phyloP scores from a whole-genome alignment of 2,329 filamentous ascomycete species.

The Pseudogymnoascus sp. region DNA sequence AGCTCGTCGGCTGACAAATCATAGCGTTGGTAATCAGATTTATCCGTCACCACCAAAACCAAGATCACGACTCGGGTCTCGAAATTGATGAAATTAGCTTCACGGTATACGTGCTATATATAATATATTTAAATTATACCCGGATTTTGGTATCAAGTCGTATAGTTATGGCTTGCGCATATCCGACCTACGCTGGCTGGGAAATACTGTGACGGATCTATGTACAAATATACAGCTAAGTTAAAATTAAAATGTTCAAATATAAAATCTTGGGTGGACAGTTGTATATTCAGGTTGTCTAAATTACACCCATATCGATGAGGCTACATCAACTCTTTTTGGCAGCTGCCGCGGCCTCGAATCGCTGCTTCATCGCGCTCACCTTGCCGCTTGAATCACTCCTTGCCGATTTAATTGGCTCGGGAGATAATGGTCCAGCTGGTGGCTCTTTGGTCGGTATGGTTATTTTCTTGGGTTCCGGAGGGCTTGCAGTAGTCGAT shows the following conservation, averaged over 20 bases:
- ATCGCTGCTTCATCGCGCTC: constrained; percentile 3
- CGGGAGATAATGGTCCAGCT: background rate
- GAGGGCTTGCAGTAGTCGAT: background rate
- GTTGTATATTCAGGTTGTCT: background rate
- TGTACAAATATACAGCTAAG: background rate
- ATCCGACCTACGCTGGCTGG: background rate
- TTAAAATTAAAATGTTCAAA: background rate
- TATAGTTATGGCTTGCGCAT: background rate
- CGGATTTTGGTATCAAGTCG: background rate
- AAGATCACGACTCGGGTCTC: background rate
- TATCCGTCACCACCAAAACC: background rate
- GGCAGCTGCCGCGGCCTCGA: background rate
- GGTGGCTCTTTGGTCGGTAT: background rate
- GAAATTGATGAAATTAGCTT: background rate
- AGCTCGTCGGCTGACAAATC: background rate
- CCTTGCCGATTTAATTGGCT: background rate
- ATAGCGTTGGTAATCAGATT: background rate
- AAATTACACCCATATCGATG: background rate
- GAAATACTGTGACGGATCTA: background rate
- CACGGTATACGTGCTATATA: background rate
- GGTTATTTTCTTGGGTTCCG: background rate
- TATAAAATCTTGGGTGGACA: background rate
- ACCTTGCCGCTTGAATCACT: background rate
- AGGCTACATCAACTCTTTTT: background rate
- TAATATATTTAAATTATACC: background rate